Percentiles rank a stretch among this genome's conserved stretches.
Evolutionary conservation across 306 rosid species (phyloP).

Genomic region (Inga leiocalycina): DNA sequence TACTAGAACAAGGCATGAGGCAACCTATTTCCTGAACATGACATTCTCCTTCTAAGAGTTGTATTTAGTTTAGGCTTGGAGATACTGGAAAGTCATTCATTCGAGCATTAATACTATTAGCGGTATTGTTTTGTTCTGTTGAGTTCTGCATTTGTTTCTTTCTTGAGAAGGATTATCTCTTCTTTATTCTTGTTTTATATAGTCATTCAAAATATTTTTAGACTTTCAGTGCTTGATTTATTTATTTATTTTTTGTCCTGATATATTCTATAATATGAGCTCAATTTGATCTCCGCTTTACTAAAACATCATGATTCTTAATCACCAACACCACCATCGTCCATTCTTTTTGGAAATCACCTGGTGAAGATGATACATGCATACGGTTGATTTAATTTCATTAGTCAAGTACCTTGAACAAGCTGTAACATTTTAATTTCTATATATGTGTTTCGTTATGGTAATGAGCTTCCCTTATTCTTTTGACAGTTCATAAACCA

Average conservation of each 20-base stretch:
- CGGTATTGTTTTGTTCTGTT: background rate
- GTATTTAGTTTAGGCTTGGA: background rate
- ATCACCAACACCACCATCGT: background rate
- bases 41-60: background rate
- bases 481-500: slow-evolving; percentile 89
- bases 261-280: background rate
- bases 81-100: background rate
- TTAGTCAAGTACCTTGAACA: slow-evolving; percentile 22
- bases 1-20: slow-evolving; percentile 13
- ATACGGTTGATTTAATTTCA: slow-evolving; percentile 12
- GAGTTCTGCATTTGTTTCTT: background rate
- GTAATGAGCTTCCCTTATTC: slow-evolving; percentile 27
- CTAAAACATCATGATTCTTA: background rate
- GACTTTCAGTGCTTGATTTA: background rate
- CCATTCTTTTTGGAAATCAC: slow-evolving; percentile 3
- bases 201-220: background rate
- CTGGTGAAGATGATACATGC: background rate
- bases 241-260: background rate
- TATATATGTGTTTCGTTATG: slow-evolving; percentile 15
- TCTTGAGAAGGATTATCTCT: background rate
- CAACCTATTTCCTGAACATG: background rate
- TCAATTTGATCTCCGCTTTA: slow-evolving; percentile 1
- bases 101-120: background rate
- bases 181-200: background rate
- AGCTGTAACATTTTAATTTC: slow-evolving; percentile 31